Evolutionary conservation across 2,329 filamentous ascomycete genomes (phyloP), one percentile per base, ranked within the genome.

Genomic region (Aspergillus hiratsukae): DNA sequence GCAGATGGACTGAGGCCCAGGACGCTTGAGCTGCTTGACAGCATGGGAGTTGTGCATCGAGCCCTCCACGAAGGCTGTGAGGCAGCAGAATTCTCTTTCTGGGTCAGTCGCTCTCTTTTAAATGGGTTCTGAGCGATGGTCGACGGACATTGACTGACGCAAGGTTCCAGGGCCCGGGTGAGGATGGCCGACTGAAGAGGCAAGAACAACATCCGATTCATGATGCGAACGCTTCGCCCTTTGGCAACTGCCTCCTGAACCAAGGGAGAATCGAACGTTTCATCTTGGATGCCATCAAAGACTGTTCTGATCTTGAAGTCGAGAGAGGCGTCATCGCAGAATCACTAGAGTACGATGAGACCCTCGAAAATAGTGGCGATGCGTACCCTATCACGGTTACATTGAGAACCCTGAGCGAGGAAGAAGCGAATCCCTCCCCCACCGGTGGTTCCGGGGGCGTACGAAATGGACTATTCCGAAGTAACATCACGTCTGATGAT

Each of bases 241-340:
- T 54, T n/a, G 29, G 83, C 49, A 81, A 89, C 66, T 80, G 84
- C 2, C 83, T 87, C 9, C 69, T 91, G 48, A 86, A 90, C 62
- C 88, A 91, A 71, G 88, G 87, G 2, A 81, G 87, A 1, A 84
- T 90, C 58, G 87, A 90, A 66, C 77, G 80, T 0, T 87, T 86
- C 68, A 87, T 88, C 64, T 75, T 87, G 0, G 84, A 88, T 59
- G 78, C 81, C 41, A 82, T 88, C 52, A 78, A 79, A 61, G 74
- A 81, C 53, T 71, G 81, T 62, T 80, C 79, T 5, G 77, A 80
- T 14, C 79, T 86, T 45, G 66, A 66, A 2, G 78, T 89, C 6
- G 85, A 89, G 63, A 78, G 85, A 2, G 82, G 80, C 0, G 80
- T 87, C 1, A 66, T 88, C 4, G 85, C 85, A 0, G 78, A 80